Evolutionary conservation across 2,329 filamentous ascomycete species (phyloP), one percentile per base, ranked within the genome.

Genomic region (Geosmithia flava): DNA sequence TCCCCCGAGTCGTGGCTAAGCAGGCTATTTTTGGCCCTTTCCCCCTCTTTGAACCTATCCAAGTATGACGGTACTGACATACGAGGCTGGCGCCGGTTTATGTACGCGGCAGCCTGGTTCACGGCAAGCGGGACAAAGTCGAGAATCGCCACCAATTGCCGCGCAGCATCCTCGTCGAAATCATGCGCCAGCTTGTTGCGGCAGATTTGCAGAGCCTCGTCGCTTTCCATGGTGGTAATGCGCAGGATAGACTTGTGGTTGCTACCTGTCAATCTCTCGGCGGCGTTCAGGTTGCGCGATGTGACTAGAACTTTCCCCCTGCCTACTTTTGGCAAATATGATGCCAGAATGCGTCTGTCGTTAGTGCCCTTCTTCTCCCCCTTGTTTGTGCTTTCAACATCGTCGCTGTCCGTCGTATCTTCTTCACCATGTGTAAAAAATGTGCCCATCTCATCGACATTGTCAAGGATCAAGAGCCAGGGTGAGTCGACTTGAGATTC

Each of bases 1-100:
- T 54, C 51, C 2, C 51, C 51, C 11, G 30, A 16, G 40, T 53
- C 49, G 20, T 29, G 29, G 13, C 30, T 30, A 6, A 62, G 50
- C 42, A 62, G 54, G 30, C 20, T 54, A 10, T 47, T 50, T 44
- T 17, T 46, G 13, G 17, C 11, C 3, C n/a, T 43, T 19, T 45
- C 20, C 15, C 44, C 30, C 20, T 45, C 11, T 6, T 45, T 7
- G 17, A 29, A 45, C 20, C 27, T 20, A 11, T 29, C 17, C 13
- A 45, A 23, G 20, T 45, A 45, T 8, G 6, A 33, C 27, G 27
- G 20, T 6, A 30, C 20, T 11, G 44, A 23, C 20, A 16, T 45
- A 13, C 44, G 29, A 30, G 29, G 29, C 29, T 30, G 44, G 10
- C 44, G 20, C 20, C 27, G 20, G 13, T 29, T 20, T 3, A 45